phyloP scores from a whole-genome alignment of 1,284 basidiomycete genomes.

The Malassezia dermatis region DNA sequence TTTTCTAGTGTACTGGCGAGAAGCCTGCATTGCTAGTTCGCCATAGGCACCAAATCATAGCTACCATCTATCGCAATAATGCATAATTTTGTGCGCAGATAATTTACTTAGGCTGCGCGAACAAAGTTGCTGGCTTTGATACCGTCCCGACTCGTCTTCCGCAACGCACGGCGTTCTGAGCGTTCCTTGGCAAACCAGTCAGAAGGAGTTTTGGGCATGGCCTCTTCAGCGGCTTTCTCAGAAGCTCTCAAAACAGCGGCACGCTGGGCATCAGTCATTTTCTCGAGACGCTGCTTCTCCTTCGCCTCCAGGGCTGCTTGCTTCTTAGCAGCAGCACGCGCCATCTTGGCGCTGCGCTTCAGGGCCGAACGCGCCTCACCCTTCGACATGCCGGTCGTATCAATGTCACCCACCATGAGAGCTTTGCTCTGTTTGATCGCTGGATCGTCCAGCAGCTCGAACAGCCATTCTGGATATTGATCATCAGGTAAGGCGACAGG shows the following conservation, averaged over 20 bases:
- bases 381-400: slow-evolving; percentile 38
- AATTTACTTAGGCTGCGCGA: slow-evolving; percentile 20
- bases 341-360: slow-evolving; percentile 32
- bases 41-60: background rate
- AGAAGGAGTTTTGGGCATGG: slow-evolving; percentile 17
- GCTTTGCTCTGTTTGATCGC: slow-evolving; percentile 25
- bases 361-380: slow-evolving; percentile 39
- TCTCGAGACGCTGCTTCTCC: slow-evolving; percentile 17
- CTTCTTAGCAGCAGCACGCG: slow-evolving; percentile 27
- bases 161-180: slow-evolving; percentile 14
- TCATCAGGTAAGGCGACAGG: slow-evolving; percentile 70
- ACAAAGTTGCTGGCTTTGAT: slow-evolving; percentile 44
- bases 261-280: slow-evolving; percentile 1
- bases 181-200: slow-evolving; percentile 3
- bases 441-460: slow-evolving; percentile 57
- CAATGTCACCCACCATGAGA: slow-evolving; percentile 27
- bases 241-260: background rate
- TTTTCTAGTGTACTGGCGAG: too few relatives aligned
- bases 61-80: background rate
- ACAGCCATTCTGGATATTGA: slow-evolving; percentile 80
- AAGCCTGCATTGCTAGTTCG: background rate
- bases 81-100: background rate
- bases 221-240: slow-evolving; percentile 18
- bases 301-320: slow-evolving; percentile 27
- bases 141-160: slow-evolving; percentile 29